phyloP scores from a whole-genome alignment of 2,329 filamentous ascomycete species.

The Ceratocystis cacaofunesta region DNA sequence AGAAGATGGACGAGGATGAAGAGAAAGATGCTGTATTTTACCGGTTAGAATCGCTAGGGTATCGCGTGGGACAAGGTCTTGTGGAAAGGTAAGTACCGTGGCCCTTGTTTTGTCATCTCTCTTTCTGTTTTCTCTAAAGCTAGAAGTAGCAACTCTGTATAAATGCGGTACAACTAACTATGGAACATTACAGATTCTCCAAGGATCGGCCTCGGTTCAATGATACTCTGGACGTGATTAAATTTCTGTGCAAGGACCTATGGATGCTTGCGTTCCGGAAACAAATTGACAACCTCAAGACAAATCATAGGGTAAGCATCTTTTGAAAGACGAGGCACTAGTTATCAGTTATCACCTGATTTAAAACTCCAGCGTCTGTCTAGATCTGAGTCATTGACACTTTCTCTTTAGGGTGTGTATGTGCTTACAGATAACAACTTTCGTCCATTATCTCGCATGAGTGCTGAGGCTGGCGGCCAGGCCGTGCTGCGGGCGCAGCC shows the following conservation, averaged over 20 bases:
- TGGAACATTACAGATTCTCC: constrained; percentile 47
- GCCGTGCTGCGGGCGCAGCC: constrained; percentile 63
- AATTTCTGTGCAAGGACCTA: constrained; percentile 96
- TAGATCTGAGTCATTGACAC: not conserved
- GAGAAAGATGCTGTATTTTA: constrained; percentile 73
- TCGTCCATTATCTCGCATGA: constrained; percentile 79
- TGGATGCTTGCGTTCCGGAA: constrained; percentile 93
- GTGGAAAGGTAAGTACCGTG: constrained; percentile 55
- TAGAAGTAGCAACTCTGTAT: too few relatives aligned
- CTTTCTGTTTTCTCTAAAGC: too few relatives aligned
- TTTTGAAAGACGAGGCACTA: not conserved
- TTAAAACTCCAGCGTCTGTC: not conserved
- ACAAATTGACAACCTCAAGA: constrained; percentile 97
- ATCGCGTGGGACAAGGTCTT: constrained; percentile 80
- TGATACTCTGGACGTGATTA: constrained; percentile 89
- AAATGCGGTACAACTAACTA: not conserved
- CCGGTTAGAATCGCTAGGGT: constrained; percentile 69
- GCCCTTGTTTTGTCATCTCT: not conserved
- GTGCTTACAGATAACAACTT: constrained; percentile 90
- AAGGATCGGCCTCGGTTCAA: constrained; percentile 74
- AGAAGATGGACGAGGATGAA: constrained; percentile 57
- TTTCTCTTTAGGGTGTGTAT: constrained; percentile 58
- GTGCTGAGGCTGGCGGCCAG: constrained; percentile 59
- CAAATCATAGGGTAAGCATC: constrained; percentile 65
- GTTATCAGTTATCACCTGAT: not conserved